Evolutionary conservation across 768 basidiomycete species (phyloP).

Genomic region (Tubosaeta sp.): DNA sequence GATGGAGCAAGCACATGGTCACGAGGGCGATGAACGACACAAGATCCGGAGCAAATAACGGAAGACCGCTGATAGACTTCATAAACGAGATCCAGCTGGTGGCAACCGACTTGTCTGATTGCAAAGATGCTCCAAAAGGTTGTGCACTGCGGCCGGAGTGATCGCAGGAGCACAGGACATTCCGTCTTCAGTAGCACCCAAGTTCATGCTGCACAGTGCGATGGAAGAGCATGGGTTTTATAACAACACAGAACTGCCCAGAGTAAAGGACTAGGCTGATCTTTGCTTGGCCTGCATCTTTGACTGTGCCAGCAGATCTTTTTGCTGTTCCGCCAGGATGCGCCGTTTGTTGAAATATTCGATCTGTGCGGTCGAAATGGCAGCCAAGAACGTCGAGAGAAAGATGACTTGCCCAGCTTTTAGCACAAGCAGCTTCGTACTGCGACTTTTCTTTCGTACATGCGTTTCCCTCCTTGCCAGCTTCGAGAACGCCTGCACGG

Average conservation of each 20-base stretch:
- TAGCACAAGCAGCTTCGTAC: slow-evolving; percentile 76
- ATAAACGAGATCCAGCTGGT: neutral
- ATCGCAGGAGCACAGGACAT: neutral
- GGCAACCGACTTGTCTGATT: neutral
- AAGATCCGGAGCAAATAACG: neutral
- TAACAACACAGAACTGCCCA: neutral
- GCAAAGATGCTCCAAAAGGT: neutral
- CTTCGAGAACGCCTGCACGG: slow-evolving; percentile 57
- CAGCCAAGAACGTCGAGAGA: neutral
- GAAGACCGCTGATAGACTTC: neutral
- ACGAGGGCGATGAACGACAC: neutral
- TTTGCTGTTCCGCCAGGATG: slow-evolving; percentile 76
- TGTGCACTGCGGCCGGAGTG: neutral
- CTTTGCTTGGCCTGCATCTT: slow-evolving; percentile 30
- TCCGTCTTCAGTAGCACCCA: too few species aligned
- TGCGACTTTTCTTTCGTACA: slow-evolving; percentile 53
- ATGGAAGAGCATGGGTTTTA: too few species aligned
- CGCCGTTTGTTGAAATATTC: slow-evolving; percentile 94
- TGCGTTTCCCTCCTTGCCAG: slow-evolving; percentile 63
- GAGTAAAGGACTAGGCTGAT: neutral
- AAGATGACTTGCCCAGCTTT: slow-evolving; percentile 73
- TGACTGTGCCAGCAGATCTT: slow-evolving; percentile 55
- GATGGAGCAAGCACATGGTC: slow-evolving; percentile 2
- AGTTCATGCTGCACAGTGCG: too few species aligned
- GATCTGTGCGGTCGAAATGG: slow-evolving; percentile 47